Conservation (phyloP, 495 filamentous ascomycete species). For the Annulohypoxylon nitens region DNA sequence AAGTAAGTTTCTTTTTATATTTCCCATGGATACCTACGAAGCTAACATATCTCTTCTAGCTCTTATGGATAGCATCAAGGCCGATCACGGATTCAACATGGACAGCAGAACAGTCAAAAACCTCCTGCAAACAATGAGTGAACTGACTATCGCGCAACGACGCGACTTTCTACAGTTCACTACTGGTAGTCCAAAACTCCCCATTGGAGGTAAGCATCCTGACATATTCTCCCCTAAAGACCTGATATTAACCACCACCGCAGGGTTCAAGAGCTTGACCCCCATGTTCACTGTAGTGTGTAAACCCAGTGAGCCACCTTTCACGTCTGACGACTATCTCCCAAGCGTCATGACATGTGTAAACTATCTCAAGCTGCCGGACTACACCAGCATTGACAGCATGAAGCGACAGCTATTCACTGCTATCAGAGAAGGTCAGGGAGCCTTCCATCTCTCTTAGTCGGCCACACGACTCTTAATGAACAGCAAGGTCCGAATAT, state of each 20-base stretch:
- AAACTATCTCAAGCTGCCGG: constrained; percentile 98
- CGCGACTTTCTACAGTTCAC: constrained; percentile 98
- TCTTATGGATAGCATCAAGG: constrained; percentile 98
- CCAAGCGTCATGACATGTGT: constrained; percentile 99
- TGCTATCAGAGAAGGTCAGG: constrained; percentile 97
- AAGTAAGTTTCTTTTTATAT: constrained; percentile 69
- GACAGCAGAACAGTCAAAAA: constrained; percentile 98
- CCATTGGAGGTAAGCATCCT: constrained; percentile 86
- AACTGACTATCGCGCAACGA: constrained; percentile 77
- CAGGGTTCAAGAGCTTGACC: constrained; percentile 96
- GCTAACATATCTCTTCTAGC: constrained; percentile 65
- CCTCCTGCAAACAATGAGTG: constrained; percentile 94
- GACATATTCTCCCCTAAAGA: constrained; percentile 2
- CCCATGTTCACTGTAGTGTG: constrained; percentile 99
- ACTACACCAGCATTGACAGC: constrained; percentile 86
- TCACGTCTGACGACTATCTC: constrained; percentile 95
- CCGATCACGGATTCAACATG: constrained; percentile 99
- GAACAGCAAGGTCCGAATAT: constrained; percentile 12
- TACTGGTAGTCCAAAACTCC: constrained; percentile 97
- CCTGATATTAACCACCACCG: constrained; percentile 31
- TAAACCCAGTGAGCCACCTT: constrained; percentile 95
- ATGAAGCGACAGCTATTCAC: constrained; percentile 81
- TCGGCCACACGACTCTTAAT: constrained; percentile 2
- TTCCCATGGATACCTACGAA: neutral
- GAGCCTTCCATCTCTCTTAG: constrained; percentile 96